Base-by-base conservation (phyloP, 257 asterid species). In the Fraxinus pennsylvanica region DNA sequence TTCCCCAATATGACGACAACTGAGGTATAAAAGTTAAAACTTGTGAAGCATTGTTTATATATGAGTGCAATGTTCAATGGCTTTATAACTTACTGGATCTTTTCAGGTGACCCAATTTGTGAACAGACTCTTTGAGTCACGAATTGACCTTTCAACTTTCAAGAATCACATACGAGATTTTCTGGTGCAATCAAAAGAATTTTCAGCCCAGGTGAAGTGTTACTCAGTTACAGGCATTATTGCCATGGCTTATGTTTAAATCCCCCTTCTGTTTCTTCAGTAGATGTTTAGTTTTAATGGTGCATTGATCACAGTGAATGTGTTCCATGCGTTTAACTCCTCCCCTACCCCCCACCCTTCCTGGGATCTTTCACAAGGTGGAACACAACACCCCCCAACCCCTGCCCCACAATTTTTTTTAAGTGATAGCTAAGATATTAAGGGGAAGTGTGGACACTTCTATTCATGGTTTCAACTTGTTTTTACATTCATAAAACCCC, bases 141-240 rank as follows among this genome's bases (percentile, higher is more conserved):
- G 92, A 73, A 45, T 59, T 47, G 97, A 96, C 77, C 89, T 88
- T 72, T 17, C 96, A 3, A 67, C 89, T 14, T 96, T 96, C 94
- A 96, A 93, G 84, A 86, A 91, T 86, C 96, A 90, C 75, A 92
- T 93, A 72, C 83, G 98, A 81, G 99, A 96, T 82, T 96, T 96
- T 82, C 99, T 96, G 43, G 91, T 92, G 81, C 99, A 96, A 82
- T 93, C 99, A 15, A 96, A 96, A 81, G 99, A 91, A 76, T 96
- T 96, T 81, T 93, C 99, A 45, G 97, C 98, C 80, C 99, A 96
- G 98, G 99, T 96, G 67, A 79, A 71, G 12, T 63, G 41, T 73
- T 69, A 13, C 74, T 69, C 27, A 12, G 12, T 32, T 81, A 41
- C 45, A 3, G 25, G 14, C 63, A 71, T 69, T 68, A 35, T 17